Conservation (phyloP, 352 stramenopile species). For the Stramenopiles sp. region DNA sequence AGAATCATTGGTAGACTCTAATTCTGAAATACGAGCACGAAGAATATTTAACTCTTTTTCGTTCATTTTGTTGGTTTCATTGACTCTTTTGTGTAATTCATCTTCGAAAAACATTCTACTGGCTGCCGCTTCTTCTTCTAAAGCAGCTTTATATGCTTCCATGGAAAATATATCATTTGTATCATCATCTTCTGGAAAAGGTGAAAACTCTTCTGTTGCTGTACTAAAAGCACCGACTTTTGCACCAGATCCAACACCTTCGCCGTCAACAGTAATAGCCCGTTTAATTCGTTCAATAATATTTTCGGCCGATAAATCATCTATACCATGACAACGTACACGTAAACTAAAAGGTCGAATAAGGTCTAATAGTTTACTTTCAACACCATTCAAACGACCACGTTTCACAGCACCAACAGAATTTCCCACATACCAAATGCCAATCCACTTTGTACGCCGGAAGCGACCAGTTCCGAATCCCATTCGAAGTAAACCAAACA, state of each 20-base stretch:
- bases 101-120: slow-evolving; percentile 10
- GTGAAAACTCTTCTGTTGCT: no score
- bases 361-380: not conserved
- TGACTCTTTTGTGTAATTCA: no score
- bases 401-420: slow-evolving; percentile 9
- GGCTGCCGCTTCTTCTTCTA: slow-evolving; percentile 7
- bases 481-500: slow-evolving; percentile 10
- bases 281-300: slow-evolving; percentile 5
- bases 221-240: no score
- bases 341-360: slow-evolving; percentile 4
- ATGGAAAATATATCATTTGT: slow-evolving; percentile 8
- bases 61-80: no score
- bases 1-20: no score
- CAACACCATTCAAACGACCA: not conserved
- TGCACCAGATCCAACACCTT: no score
- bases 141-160: slow-evolving; percentile 9
- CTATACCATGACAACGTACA: not conserved
- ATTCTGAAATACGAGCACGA: no score
- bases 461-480: slow-evolving; percentile 10
- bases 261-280: slow-evolving; percentile 9
- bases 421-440: slow-evolving; percentile 7
- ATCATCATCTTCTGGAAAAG: slow-evolving; percentile 9
- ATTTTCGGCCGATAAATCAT: not conserved
- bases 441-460: slow-evolving; percentile 11
- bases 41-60: no score